Base-by-base conservation (phyloP, 306 rosid species). In the Acacia acuminata region DNA sequence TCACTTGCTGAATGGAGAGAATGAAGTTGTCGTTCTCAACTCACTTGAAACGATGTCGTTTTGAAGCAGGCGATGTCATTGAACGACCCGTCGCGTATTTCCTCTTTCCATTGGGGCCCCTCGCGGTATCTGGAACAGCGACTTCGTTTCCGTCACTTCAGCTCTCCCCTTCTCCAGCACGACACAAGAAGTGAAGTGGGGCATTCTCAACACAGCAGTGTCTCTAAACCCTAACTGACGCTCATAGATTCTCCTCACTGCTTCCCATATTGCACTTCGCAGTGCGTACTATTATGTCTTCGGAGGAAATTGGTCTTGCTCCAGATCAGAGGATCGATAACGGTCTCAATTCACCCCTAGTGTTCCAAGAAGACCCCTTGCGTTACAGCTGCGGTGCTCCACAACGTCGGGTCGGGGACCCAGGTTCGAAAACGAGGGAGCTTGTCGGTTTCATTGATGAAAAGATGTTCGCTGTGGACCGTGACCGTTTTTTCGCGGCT, bases 381-480 rank as follows among this genome's bases (percentile, higher is more conserved):
- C 91, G 97, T 71, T 96, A 92, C 90, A 89, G 76, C 79, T 90
- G 91, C 80, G 84, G 90, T 76, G 84, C 89, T 2, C 82, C 90
- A 3, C 96, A 83, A 79, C 90, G 90, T 36, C 97, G 94, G 22
- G 88, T 87, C 81, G 85, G 83, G 0, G 93, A 91, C 85, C 84
- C 90, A 65, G 85, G 70, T 58, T 91, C 94, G 8, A 93, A 92
- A 66, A 87, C 98, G 80, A 87, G 94, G 14, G 92, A 93, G 47
- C 91, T 91, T 60, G 87, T 89, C 71, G 83, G 93, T 3, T 96
- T 90, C 85, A 79, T 96, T 56, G 98, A 88, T 68, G 94, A 90
- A n/a, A 92, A 92, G 87, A 83, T 92, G 75, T 90, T 90, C 86
- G 14, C 93, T 15, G 71, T 81, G 20, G 86, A 85, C 38, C 94